phyloP scores from a whole-genome alignment of 2,329 filamentous ascomycete genomes.

The Alternaria conjuncta region DNA sequence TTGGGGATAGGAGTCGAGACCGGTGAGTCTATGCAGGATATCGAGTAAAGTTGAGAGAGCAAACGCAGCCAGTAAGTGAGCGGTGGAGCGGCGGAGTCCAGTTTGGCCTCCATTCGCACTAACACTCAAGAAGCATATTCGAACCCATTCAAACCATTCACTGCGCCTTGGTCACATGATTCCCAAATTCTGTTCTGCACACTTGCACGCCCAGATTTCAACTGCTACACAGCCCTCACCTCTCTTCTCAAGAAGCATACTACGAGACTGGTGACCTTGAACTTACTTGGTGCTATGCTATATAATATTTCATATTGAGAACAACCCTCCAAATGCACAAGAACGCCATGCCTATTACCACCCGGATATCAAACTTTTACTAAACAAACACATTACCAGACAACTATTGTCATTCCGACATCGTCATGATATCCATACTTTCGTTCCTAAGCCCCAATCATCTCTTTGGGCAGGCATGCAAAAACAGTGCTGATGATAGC shows the following conservation, averaged over 20 bases:
- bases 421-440: background rate
- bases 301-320: background rate
- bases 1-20: background rate
- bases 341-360: conserved; percentile 6
- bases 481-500: conserved; percentile 82
- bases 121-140: background rate
- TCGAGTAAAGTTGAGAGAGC: background rate
- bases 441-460: conserved; percentile 9
- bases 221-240: too few species aligned
- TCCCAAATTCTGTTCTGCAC: too few species aligned
- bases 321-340: conserved; percentile 10
- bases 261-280: background rate
- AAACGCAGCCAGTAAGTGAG: too few species aligned
- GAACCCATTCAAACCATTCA: too few species aligned
- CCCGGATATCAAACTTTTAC: conserved; percentile 4
- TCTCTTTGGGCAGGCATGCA: conserved; percentile 82
- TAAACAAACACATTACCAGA: background rate
- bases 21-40: too few species aligned
- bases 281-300: background rate
- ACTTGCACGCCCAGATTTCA: too few species aligned
- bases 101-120: background rate
- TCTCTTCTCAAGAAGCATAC: background rate
- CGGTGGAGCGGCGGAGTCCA: too few species aligned
- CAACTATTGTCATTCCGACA: background rate
- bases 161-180: too few species aligned